These are phyloP conservation scores for Coccomyxa sp. DNA, from an alignment of 139 green algal genomes.

Conservation along the genomic window DNA sequence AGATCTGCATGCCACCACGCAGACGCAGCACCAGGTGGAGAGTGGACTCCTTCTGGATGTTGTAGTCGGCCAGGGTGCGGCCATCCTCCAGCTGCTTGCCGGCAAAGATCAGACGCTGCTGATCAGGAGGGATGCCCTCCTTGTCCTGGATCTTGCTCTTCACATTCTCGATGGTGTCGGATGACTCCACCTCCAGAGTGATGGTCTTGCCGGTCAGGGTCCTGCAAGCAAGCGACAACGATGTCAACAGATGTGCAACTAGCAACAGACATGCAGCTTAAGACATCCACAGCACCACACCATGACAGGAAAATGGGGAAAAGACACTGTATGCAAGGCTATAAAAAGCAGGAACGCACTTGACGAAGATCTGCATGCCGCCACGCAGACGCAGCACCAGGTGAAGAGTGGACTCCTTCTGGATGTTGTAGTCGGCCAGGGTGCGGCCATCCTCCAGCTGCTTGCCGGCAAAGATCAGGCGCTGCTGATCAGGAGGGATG, in stretches of 20 bases:
- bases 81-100: conserved; percentile 97
- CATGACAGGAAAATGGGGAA: too few species aligned
- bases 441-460: conserved; percentile 94
- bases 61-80: conserved; percentile 94
- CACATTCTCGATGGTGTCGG: conserved; percentile 77
- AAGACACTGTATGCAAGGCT: too few species aligned
- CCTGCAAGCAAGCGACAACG: conserved; percentile 17
- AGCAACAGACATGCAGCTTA: neutral
- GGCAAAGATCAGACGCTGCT: conserved; percentile 96
- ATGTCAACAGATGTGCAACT: too few species aligned
- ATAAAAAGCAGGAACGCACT: conserved; percentile 4
- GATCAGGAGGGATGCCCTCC: conserved; percentile 90
- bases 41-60: conserved; percentile 95
- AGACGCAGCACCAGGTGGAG: conserved; percentile 78
- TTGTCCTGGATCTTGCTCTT: conserved; percentile 90
- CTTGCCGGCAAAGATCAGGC: conserved; percentile 96
- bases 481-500: conserved; percentile 94
- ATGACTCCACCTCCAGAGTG: conserved; percentile 72
- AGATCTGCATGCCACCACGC: conserved; percentile 85
- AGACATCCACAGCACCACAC: too few species aligned
- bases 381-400: conserved; percentile 85
- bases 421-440: conserved; percentile 97
- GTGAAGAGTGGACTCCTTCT: conserved; percentile 83
- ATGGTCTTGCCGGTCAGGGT: conserved; percentile 78
- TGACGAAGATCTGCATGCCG: conserved; percentile 84